Percentiles rank a stretch among this genome's conserved stretches.
These are phyloP conservation scores for Zygnema circumcarinatum DNA, from an alignment of 139 green algal genomes.

Conservation along the genomic window DNA sequence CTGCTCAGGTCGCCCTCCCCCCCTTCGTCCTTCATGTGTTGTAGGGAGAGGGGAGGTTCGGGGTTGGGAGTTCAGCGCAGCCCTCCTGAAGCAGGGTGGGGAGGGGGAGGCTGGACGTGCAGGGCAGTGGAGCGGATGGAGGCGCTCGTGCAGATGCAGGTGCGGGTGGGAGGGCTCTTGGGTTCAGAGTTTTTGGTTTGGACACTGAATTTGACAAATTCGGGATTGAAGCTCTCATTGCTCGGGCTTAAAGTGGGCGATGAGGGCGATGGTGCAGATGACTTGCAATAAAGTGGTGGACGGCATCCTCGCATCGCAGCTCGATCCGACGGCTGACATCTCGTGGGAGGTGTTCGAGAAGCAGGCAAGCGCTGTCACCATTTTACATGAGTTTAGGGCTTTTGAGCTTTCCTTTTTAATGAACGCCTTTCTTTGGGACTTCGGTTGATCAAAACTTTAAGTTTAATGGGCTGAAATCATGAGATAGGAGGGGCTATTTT, in stretches of 20 bases:
- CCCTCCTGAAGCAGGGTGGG: not conserved
- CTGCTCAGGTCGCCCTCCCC: too few species aligned
- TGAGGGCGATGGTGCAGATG: not conserved
- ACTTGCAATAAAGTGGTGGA: not conserved
- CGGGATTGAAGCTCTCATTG: not conserved
- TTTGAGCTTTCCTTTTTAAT: not conserved
- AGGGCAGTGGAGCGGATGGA: not conserved
- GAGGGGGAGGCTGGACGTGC: not conserved
- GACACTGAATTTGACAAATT: not conserved
- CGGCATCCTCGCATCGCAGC: not conserved
- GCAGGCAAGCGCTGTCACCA: not conserved
- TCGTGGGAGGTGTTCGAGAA: not conserved
- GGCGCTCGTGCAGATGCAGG: not conserved
- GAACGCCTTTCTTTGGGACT: too few species aligned
- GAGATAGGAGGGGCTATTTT: not conserved
- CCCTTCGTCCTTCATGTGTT: too few species aligned
- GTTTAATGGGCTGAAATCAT: not conserved
- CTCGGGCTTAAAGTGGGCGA: not conserved
- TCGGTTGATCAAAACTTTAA: too few species aligned
- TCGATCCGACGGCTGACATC: not conserved
- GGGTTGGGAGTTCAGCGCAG: not conserved
- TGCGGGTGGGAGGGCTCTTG: not conserved
- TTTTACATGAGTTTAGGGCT: not conserved
- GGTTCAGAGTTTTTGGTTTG: not conserved
- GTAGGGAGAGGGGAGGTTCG: not conserved